Conservation (phyloP, 352 stramenopile genomes). For the Globisporangium okanoganense region DNA sequence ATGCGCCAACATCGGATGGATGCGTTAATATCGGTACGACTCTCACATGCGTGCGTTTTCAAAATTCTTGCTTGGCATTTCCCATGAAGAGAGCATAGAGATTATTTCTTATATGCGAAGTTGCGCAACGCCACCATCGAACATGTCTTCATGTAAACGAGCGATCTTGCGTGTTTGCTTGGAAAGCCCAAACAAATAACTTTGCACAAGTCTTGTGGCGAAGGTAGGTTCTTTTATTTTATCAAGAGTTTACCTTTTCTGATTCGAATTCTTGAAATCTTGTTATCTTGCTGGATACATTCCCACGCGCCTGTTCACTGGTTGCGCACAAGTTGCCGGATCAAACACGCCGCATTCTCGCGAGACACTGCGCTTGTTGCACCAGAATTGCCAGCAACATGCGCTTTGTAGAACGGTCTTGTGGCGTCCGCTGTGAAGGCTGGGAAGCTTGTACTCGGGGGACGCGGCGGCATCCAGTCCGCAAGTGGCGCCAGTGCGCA, state of each 20-base stretch:
- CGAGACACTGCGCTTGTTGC: neutral
- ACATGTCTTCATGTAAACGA: neutral
- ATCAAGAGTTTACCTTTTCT: neutral
- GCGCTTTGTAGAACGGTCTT: constrained; percentile 27
- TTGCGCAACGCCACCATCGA: neutral
- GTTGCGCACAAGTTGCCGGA: constrained; percentile 10
- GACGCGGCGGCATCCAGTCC: constrained; percentile 44
- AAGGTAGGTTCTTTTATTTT: neutral
- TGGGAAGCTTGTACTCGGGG: constrained; percentile 40
- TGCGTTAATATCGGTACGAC: neutral
- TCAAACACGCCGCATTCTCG: constrained; percentile 7
- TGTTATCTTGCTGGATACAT: neutral
- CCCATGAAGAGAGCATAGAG: neutral
- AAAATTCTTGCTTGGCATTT: neutral
- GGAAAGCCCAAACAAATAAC: neutral
- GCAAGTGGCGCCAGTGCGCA: constrained; percentile 42
- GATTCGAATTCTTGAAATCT: neutral
- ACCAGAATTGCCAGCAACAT: neutral
- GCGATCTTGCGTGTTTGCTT: neutral
- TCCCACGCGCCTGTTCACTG: constrained; percentile 1
- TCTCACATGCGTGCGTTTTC: neutral
- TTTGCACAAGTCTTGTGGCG: neutral
- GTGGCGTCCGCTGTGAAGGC: constrained; percentile 25
- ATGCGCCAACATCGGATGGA: too few species aligned
- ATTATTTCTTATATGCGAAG: neutral